These are phyloP conservation scores for Eutreptiella sp. DNA, from an alignment of 208 protist species.

Conservation along the genomic window DNA sequence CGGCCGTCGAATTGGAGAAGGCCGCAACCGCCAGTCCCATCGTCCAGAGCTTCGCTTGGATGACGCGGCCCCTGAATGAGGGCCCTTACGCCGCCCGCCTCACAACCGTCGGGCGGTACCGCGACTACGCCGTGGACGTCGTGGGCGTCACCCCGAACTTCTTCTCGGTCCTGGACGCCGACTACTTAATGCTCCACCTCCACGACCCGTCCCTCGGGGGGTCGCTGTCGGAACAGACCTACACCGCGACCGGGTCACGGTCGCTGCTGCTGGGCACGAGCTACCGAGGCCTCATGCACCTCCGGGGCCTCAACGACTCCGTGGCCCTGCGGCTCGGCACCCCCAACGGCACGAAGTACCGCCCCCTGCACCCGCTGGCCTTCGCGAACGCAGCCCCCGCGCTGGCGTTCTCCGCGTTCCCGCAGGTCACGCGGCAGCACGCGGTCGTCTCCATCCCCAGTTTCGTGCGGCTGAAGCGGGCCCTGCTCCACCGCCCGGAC, in stretches of 20 bases:
- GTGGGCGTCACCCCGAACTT: constrained; percentile 49
- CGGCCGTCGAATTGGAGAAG: too few species aligned
- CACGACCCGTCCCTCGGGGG: too few species aligned
- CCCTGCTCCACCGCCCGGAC: too few species aligned
- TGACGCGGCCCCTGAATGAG: too few species aligned
- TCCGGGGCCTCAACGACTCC: neutral
- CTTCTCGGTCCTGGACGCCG: constrained; percentile 44
- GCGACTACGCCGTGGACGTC: neutral
- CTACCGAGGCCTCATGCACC: constrained; percentile 44
- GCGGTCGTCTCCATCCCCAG: constrained; percentile 35
- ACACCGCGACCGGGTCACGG: constrained; percentile 11
- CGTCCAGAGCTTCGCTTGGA: too few species aligned
- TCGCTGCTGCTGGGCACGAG: too few species aligned
- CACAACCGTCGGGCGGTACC: constrained; percentile 41
- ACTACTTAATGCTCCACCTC: constrained; percentile 34
- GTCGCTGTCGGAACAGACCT: too few species aligned
- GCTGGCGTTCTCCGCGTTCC: constrained; percentile 39
- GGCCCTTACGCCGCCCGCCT: too few species aligned
- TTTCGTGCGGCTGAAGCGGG: constrained; percentile 28
- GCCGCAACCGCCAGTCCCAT: too few species aligned
- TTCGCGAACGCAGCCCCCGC: constrained; percentile 28
- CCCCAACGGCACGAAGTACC: neutral
- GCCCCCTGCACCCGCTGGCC: too few species aligned
- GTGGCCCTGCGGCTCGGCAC: neutral
- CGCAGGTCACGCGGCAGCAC: constrained; percentile 28